Percentiles rank a stretch among this genome's conserved stretches.
These are phyloP conservation scores for Parafenestella ontariensis DNA, from an alignment of 2,329 filamentous ascomycete species.

Conservation along the genomic window DNA sequence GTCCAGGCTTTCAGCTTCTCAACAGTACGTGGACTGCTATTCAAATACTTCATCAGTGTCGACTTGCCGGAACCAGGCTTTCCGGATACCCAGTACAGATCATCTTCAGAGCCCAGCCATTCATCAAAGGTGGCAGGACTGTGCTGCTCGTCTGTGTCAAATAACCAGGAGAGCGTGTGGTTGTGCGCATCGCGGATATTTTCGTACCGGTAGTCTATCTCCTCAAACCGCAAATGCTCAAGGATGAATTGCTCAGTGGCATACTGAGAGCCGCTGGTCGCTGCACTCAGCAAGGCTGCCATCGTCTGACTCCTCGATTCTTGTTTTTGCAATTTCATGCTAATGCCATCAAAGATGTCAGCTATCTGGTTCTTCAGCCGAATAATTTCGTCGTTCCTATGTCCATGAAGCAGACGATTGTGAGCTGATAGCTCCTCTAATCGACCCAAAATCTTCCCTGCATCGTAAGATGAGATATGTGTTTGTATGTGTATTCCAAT, in stretches of 20 bases:
- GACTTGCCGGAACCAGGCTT: slow-evolving; percentile 58
- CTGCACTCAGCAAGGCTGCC: neutral
- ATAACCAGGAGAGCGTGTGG: neutral
- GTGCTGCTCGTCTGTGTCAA: neutral
- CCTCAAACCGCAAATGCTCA: neutral
- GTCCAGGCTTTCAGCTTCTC: neutral
- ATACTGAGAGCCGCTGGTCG: neutral
- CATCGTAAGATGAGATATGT: neutral
- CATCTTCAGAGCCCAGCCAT: slow-evolving; percentile 14
- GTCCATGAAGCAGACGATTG: neutral
- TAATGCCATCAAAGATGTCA: neutral
- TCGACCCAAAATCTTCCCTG: neutral
- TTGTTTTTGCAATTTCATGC: neutral
- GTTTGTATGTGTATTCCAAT: neutral
- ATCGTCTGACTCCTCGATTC: neutral
- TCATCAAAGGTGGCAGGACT: slow-evolving; percentile 5
- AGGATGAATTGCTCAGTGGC: neutral
- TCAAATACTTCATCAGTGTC: slow-evolving; percentile 49
- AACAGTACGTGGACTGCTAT: neutral
- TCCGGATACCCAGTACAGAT: slow-evolving; percentile 49
- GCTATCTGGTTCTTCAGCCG: neutral
- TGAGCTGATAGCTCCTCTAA: neutral
- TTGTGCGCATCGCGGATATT: neutral
- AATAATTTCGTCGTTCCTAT: neutral
- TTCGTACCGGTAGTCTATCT: neutral